Evolutionary conservation across 2,329 filamentous ascomycete species (phyloP).

Genomic region (Drechmeria coniospora): DNA sequence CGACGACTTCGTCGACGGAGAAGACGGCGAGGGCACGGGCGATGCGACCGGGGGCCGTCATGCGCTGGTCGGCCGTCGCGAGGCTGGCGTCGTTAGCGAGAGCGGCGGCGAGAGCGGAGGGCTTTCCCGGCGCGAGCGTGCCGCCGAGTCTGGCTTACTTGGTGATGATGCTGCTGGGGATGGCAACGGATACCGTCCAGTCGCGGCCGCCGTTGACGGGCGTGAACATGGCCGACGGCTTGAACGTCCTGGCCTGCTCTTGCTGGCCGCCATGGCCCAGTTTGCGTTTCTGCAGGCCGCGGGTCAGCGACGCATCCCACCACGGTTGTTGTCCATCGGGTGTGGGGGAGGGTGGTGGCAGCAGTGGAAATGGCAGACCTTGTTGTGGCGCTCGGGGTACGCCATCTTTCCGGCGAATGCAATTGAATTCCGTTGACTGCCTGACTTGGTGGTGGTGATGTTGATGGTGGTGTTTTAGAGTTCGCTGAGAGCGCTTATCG

Average conservation of each 20-base stretch:
- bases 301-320: too few relatives aligned
- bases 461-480: too few relatives aligned
- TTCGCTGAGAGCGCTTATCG: slow-evolving; percentile 1
- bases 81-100: slow-evolving; percentile 31
- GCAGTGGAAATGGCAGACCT: slow-evolving; percentile 8
- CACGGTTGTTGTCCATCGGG: too few relatives aligned
- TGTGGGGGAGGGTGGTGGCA: too few relatives aligned
- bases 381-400: slow-evolving; percentile 16
- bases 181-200: slow-evolving; percentile 63
- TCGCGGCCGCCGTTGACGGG: slow-evolving; percentile 45
- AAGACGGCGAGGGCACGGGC: slow-evolving; percentile 73
- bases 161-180: slow-evolving; percentile 63
- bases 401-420: slow-evolving; percentile 14
- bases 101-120: background rate
- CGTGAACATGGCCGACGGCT: slow-evolving; percentile 53
- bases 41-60: slow-evolving; percentile 55
- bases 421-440: background rate
- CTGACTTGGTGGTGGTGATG: background rate
- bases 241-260: slow-evolving; percentile 26
- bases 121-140: too few relatives aligned
- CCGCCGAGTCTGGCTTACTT: slow-evolving; percentile 40
- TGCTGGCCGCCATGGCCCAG: slow-evolving; percentile 20
- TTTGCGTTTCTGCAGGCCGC: slow-evolving; percentile 42
- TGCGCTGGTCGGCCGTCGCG: slow-evolving; percentile 60
- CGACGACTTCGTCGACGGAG: slow-evolving; percentile 67